Conservation (phyloP, 225 moss, liverwort and hornwort genomes). For the Physcomitrium patens region DNA sequence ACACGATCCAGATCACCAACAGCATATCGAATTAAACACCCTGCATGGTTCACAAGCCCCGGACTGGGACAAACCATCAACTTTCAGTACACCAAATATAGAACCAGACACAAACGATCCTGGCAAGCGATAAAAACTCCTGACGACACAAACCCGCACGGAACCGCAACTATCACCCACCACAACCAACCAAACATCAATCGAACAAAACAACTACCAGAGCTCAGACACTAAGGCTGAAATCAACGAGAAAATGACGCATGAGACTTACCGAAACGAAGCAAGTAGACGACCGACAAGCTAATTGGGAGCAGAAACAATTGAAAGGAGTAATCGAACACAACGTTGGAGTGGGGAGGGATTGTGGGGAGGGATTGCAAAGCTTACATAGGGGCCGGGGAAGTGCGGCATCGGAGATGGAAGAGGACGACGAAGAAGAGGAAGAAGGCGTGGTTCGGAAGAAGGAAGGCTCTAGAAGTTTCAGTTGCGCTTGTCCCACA, state of each 20-base stretch:
- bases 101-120: background rate
- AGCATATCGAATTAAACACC: no score
- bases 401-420: no score
- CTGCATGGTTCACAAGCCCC: no score
- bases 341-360: no score
- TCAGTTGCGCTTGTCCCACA: slow-evolving; percentile 5
- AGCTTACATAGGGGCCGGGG: background rate
- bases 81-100: background rate
- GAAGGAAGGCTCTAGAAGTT: slow-evolving; percentile 36
- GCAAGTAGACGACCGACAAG: no score
- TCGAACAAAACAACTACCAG: background rate
- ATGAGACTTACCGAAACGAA: no score
- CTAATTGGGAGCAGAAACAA: no score
- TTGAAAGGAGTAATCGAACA: background rate
- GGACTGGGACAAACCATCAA: background rate
- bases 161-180: background rate
- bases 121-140: background rate
- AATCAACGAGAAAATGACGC: no score
- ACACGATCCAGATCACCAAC: background rate
- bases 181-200: background rate
- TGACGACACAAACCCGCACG: background rate
- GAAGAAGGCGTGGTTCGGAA: slow-evolving; percentile 1
- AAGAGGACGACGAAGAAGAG: background rate
- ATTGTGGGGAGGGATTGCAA: background rate
- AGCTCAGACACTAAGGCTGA: no score